These are phyloP conservation scores for Hyphodiscus sp. DNA, from an alignment of 2,329 filamentous ascomycete species.

Conservation along the genomic window DNA sequence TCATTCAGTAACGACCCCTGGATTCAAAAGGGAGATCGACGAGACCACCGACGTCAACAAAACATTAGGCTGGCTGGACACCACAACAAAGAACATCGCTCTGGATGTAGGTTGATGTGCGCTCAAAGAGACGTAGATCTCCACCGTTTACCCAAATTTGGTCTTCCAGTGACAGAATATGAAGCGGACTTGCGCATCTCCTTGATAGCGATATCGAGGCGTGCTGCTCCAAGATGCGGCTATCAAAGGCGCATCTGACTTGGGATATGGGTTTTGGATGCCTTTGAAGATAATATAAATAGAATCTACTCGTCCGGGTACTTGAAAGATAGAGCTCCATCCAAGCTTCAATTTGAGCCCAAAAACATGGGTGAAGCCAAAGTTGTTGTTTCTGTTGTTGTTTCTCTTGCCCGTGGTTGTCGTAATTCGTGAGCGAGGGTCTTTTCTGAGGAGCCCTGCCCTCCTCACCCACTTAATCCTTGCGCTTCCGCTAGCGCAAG, in stretches of 20 bases:
- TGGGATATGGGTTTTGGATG: not conserved
- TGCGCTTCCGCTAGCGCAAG: not conserved
- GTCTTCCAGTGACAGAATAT: not conserved
- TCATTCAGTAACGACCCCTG: not conserved
- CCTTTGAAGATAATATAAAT: constrained; percentile 16
- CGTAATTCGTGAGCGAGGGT: constrained; percentile 22
- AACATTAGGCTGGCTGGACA: not conserved
- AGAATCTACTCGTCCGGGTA: constrained; percentile 27
- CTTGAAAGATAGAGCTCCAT: constrained; percentile 34
- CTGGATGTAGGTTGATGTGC: not conserved
- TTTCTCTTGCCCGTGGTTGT: constrained; percentile 26
- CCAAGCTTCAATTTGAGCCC: constrained; percentile 56
- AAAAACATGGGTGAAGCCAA: constrained; percentile 47
- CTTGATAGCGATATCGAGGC: constrained; percentile 1
- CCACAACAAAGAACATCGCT: not conserved
- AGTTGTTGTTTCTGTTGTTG: constrained; percentile 13
- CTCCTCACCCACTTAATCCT: constrained; percentile 20
- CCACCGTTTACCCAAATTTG: not conserved
- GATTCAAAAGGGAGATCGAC: not conserved
- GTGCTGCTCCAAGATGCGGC: not conserved
- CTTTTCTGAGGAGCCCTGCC: constrained; percentile 6
- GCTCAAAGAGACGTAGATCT: not conserved
- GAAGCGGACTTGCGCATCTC: not conserved
- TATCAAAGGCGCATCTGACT: not conserved
- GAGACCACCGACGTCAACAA: constrained; percentile 1